Conservation (phyloP, 331 rosid genomes). For the Phaseolus coccineus region DNA sequence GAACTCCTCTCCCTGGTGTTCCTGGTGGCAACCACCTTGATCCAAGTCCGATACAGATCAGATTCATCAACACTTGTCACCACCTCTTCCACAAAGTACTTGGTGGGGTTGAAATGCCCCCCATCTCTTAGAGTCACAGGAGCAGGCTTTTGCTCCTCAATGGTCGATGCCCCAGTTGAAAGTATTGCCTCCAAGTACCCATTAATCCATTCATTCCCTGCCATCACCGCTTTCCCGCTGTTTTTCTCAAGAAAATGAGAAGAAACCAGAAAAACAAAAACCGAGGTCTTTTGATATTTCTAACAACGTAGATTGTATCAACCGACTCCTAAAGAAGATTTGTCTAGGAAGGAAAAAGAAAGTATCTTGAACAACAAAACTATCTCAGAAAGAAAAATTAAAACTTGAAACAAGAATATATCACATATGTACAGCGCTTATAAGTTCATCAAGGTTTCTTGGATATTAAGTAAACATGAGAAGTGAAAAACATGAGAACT, state of each 20-base stretch:
- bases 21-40: conserved; percentile 94
- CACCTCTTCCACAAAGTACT: conserved; percentile 95
- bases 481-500: not conserved
- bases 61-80: conserved; percentile 91
- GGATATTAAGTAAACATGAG: conserved; percentile 35
- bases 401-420: not conserved
- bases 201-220: conserved; percentile 96
- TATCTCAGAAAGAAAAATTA: no score
- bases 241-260: not conserved
- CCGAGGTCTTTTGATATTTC: not conserved
- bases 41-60: conserved; percentile 91
- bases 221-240: conserved; percentile 51
- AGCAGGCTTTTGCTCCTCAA: conserved; percentile 74
- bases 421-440: not conserved
- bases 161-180: conserved; percentile 75
- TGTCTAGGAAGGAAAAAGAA: not conserved
- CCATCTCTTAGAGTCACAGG: conserved; percentile 62
- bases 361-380: no score
- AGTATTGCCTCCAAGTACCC: conserved; percentile 93
- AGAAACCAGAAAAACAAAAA: not conserved
- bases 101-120: conserved; percentile 82
- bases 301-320: not conserved
- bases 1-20: conserved; percentile 91
- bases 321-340: not conserved
- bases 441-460: conserved; percentile 35